A percentile compares a stretch with the other conserved stretches of the same genome.
Conservation (phyloP, 2,329 filamentous ascomycete genomes). For the Ceratocystis destructans region DNA sequence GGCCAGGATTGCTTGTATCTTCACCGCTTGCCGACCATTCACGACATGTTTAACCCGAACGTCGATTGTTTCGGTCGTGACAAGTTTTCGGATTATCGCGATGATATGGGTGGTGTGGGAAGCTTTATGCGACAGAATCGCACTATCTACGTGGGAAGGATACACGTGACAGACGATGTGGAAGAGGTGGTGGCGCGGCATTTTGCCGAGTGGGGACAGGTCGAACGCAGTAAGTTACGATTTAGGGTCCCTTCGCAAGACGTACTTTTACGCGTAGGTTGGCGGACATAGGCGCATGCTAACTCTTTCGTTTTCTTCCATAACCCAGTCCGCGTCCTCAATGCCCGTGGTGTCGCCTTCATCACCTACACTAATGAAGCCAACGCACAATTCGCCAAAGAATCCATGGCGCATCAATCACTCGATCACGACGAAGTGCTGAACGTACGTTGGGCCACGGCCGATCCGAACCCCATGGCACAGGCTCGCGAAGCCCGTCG, state of each 20-base stretch:
- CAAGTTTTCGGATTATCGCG: conserved; percentile 83
- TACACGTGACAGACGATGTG: conserved; percentile 92
- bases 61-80: conserved; percentile 91
- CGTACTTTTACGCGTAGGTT: neutral
- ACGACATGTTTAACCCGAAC: conserved; percentile 85
- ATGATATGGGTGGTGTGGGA: conserved; percentile 96
- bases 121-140: conserved; percentile 88
- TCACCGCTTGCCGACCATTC: conserved; percentile 71
- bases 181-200: conserved; percentile 91
- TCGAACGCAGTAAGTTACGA: conserved; percentile 52
- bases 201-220: conserved; percentile 90
- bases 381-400: conserved; percentile 81
- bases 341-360: conserved; percentile 80
- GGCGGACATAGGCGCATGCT: neutral
- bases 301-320: neutral
- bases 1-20: conserved; percentile 91
- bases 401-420: conserved; percentile 89
- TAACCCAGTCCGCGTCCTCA: conserved; percentile 56
- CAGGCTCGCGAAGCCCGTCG: conserved; percentile 79
- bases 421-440: conserved; percentile 85
- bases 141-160: conserved; percentile 83
- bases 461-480: conserved; percentile 88
- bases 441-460: conserved; percentile 94
- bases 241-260: neutral
- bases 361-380: conserved; percentile 87